phyloP scores from a whole-genome alignment of 805 yeast species.

The Candida insectalens region DNA sequence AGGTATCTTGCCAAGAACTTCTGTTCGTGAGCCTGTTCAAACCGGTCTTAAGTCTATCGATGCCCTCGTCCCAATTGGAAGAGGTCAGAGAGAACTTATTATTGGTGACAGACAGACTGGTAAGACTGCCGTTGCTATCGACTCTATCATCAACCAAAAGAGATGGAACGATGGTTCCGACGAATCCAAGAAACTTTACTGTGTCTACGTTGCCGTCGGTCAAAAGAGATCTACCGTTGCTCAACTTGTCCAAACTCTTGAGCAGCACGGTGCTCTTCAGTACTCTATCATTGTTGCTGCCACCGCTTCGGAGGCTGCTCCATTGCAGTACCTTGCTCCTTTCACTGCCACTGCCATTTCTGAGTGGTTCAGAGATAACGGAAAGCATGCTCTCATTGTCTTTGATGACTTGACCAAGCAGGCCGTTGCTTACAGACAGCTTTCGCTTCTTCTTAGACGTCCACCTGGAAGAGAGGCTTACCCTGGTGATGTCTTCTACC shows the following conservation, averaged over 20 bases:
- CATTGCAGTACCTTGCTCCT: slow-evolving; percentile 99
- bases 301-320: slow-evolving; percentile 99
- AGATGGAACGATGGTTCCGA: slow-evolving; percentile 94
- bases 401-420: slow-evolving; percentile 98
- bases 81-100: slow-evolving; percentile 99
- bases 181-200: slow-evolving; percentile 96
- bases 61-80: slow-evolving; percentile 98
- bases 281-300: slow-evolving; percentile 98
- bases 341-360: slow-evolving; percentile 99
- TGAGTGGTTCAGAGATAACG: slow-evolving; percentile 99
- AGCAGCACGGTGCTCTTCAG: slow-evolving; percentile 95
- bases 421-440: slow-evolving; percentile 99
- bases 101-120: slow-evolving; percentile 99
- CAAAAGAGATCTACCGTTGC: slow-evolving; percentile 99
- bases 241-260: slow-evolving; percentile 98
- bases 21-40: slow-evolving; percentile 99
- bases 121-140: slow-evolving; percentile 98
- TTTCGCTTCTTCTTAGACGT: slow-evolving; percentile 93
- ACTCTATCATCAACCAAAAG: slow-evolving; percentile 98
- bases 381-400: slow-evolving; percentile 93
- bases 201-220: slow-evolving; percentile 99
- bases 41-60: slow-evolving; percentile 99
- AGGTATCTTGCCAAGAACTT: slow-evolving; percentile 98
- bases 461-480: slow-evolving; percentile 96
- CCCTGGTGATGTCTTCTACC: slow-evolving; percentile 96